phyloP scores from a whole-genome alignment of 2,329 filamentous ascomycete species.

The Mariannaea sp. region DNA sequence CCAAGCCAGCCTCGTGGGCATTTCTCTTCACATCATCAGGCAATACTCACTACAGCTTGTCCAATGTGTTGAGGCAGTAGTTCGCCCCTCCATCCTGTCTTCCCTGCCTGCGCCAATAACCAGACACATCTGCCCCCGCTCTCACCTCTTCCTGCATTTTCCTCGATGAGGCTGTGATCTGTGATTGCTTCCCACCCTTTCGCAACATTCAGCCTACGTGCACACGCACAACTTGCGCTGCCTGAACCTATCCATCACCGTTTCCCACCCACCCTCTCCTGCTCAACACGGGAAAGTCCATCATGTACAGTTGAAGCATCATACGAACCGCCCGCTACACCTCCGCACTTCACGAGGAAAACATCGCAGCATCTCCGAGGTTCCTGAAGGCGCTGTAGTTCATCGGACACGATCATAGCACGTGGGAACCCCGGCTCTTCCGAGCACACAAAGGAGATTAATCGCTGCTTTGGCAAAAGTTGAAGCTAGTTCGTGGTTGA shows the following conservation, averaged over 20 bases:
- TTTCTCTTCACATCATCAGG: neutral
- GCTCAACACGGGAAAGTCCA: constrained; percentile 6
- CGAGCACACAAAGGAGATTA: neutral
- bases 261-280: constrained; percentile 9
- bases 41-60: constrained; percentile 12
- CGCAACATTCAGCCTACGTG: neutral
- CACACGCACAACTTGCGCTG: neutral
- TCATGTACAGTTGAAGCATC: constrained; percentile 1
- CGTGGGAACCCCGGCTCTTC: neutral
- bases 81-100: neutral
- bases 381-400: neutral
- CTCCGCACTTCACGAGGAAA: constrained; percentile 21
- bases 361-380: constrained; percentile 14
- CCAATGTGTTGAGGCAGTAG: no score
- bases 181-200: neutral
- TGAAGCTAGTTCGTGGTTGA: neutral
- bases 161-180: neutral
- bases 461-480: neutral
- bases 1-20: neutral
- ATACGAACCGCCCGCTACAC: constrained; percentile 11
- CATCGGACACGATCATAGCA: constrained; percentile 6
- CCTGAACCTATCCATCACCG: constrained; percentile 1
- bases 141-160: constrained; percentile 14
- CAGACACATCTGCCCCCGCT: constrained; percentile 14
- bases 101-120: constrained; percentile 2